phyloP scores from a whole-genome alignment of 257 asterid species.

The Nicotiana attenuata region DNA sequence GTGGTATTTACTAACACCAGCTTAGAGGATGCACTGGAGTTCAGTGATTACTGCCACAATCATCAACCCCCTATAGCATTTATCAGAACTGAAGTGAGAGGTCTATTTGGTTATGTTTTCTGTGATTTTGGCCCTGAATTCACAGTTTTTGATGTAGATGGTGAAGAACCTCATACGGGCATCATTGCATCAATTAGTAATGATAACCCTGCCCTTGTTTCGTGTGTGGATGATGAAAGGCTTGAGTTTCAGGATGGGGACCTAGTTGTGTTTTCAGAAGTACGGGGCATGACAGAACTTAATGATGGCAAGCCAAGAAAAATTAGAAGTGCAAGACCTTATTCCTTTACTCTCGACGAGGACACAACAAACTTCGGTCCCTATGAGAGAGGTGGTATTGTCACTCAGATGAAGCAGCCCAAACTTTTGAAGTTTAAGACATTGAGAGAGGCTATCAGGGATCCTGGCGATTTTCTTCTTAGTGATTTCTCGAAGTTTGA shows the following conservation, averaged over 20 bases:
- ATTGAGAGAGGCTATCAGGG: conserved; percentile 64
- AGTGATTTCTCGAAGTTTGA: conserved; percentile 91
- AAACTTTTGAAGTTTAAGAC: conserved; percentile 82
- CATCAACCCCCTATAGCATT: conserved; percentile 92
- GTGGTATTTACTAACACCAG: conserved; percentile 71
- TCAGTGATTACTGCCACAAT: conserved; percentile 73
- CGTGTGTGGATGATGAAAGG: conserved; percentile 94
- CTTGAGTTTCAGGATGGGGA: conserved; percentile 95
- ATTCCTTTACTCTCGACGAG: conserved; percentile 79
- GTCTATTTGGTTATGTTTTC: conserved; percentile 76
- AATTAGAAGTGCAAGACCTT: conserved; percentile 62
- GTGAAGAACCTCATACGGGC: conserved; percentile 92
- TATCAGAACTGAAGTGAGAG: conserved; percentile 83
- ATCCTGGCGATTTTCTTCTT: conserved; percentile 88
- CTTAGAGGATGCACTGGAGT: conserved; percentile 59
- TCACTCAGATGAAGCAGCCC: conserved; percentile 86
- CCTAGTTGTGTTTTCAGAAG: conserved; percentile 79
- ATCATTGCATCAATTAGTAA: conserved; percentile 85
- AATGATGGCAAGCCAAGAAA: conserved; percentile 97
- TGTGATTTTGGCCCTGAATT: conserved; percentile 94
- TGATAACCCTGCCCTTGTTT: conserved; percentile 78
- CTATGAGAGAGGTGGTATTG: conserved; percentile 87
- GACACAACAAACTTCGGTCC: conserved; percentile 65
- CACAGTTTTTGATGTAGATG: conserved; percentile 85
- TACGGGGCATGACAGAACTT: conserved; percentile 80